Evolutionary conservation across 805 yeast species (phyloP), one percentile per base, ranked within the genome.

Genomic region (Myxozyma kluyveri): DNA sequence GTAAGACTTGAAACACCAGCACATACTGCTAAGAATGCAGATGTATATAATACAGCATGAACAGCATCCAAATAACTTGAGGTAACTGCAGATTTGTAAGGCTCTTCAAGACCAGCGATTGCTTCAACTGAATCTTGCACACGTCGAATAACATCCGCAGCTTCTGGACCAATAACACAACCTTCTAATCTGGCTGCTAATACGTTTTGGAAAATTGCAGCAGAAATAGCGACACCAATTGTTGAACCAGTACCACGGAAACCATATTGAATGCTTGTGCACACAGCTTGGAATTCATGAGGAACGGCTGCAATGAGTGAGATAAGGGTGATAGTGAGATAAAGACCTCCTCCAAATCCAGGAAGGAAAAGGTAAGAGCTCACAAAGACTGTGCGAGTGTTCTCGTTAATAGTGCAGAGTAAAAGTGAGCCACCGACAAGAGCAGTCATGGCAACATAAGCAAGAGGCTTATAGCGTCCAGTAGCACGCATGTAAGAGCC

Each of bases 261-360:
- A 0, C 90, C 88, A 66, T 89, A 89, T 63, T 87, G 95, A 52
- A 90, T 86, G 0, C 95, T 86, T 0, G 96, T 89, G 2, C 90
- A 83, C n/a, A 88, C 77, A 0, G 96, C 96, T 67, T 88, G 96
- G 62, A 75, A 78, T 47, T 77, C 75, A 18, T 72, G 67, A 5
- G 85, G 82, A 1, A 84, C 93, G 0, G 93, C 80, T 0, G 93
- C 83, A 49, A 88, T 84, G 67, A 88, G 75, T 0, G 93, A 84
- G 26, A 87, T 69, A 45, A 88, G 71, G 0, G 90, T 81, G 3
- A 85, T 80, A 0, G 95, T 87, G 55, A 87, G 74, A 67, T 80
- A 74, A 4, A 78, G 69, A 0, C 93, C 80, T 59, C 83, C 81
- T 0, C 86, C 87, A 31, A 79, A 71, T 4, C 93, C 88, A 21